A percentile compares a stretch with the other conserved stretches of the same genome.
These are phyloP conservation scores for Backusella westeae DNA, from an alignment of 192 early-diverging fungal genomes.

Conservation along the genomic window DNA sequence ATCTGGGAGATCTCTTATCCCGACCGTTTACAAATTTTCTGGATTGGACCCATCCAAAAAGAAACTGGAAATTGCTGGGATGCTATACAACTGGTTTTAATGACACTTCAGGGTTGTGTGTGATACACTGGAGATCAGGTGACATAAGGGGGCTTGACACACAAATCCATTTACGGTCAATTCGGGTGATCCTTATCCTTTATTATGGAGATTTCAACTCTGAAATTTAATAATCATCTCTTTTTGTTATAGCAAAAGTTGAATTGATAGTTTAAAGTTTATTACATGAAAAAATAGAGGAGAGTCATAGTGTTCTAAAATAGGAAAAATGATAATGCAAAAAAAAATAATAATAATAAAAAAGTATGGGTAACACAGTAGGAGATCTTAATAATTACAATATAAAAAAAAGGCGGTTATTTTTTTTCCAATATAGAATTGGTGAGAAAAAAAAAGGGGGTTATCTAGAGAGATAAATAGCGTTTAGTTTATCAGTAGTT, in stretches of 20 bases:
- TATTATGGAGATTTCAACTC: neutral
- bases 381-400: neutral
- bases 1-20: neutral
- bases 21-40: neutral
- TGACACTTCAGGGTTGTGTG: neutral
- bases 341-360: neutral
- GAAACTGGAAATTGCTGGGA: neutral
- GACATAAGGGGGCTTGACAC: neutral
- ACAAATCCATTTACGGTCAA: too few relatives aligned
- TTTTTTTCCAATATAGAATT: constrained; percentile 4
- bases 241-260: neutral
- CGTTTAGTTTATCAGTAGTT: neutral
- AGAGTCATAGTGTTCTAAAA: neutral
- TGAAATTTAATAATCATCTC: neutral
- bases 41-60: neutral
- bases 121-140: neutral
- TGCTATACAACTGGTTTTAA: neutral
- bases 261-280: neutral
- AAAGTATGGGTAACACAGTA: neutral
- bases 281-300: neutral
- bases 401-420: neutral
- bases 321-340: constrained; percentile 1
- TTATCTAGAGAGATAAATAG: neutral
- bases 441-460: neutral
- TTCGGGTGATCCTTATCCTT: too few relatives aligned